These are phyloP conservation scores for Fraxinus baroniana DNA, from an alignment of 305 asterid species.

Conservation along the genomic window DNA sequence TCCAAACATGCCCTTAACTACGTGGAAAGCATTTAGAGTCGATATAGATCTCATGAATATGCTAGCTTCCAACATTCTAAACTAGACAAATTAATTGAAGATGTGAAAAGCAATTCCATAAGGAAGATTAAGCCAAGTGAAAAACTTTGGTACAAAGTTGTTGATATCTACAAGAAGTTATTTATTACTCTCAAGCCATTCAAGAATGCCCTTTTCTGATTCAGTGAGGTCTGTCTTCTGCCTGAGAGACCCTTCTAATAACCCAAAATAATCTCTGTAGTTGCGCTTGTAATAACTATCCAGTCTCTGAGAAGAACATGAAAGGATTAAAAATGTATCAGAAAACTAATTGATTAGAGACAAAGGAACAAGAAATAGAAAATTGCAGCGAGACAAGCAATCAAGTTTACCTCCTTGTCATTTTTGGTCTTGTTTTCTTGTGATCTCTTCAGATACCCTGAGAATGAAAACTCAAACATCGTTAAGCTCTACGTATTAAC, in stretches of 20 bases:
- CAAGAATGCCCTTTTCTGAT: conserved; percentile 78
- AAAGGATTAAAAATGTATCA: background rate
- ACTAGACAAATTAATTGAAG: background rate
- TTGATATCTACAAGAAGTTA: conserved; percentile 14
- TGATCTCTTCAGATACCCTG: conserved; percentile 79
- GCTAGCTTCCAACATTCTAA: background rate
- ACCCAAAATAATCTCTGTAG: conserved; percentile 73
- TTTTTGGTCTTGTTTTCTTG: conserved; percentile 78
- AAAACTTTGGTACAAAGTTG: background rate
- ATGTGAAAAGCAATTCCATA: background rate
- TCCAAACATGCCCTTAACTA: background rate
- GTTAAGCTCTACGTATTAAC: background rate
- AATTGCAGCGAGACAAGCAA: background rate
- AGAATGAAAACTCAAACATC: background rate
- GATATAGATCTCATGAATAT: background rate
- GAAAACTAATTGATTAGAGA: background rate
- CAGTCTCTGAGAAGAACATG: conserved; percentile 47
- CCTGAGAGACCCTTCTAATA: conserved; percentile 65
- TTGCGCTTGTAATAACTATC: conserved; percentile 77
- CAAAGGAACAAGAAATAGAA: background rate
- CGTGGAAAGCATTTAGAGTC: background rate
- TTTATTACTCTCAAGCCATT: conserved; percentile 73
- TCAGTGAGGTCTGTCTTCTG: conserved; percentile 66
- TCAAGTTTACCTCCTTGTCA: conserved; percentile 70
- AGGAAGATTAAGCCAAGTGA: background rate